Evolutionary conservation across 208 protist species (phyloP).

Genomic region (Leishmania tarentolae): DNA sequence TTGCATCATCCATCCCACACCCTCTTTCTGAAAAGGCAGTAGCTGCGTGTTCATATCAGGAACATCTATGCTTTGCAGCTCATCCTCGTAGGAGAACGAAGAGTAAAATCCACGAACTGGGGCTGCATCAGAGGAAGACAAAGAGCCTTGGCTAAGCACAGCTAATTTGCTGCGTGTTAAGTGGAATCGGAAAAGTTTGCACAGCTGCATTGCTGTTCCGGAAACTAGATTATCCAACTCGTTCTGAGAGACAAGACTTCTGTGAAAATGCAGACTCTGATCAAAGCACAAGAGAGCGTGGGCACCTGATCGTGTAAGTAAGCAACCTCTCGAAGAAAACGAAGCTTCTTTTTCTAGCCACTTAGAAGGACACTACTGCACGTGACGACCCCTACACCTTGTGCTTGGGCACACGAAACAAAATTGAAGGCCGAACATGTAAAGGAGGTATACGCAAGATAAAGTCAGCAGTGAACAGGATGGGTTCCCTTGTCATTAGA

Average conservation of each 20-base stretch:
- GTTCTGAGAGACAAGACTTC: background rate
- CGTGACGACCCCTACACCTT: background rate
- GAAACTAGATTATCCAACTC: background rate
- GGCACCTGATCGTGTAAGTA: background rate
- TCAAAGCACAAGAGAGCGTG: background rate
- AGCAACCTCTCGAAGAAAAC: background rate
- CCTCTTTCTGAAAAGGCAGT: conserved; percentile 91
- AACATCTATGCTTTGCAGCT: conserved; percentile 64
- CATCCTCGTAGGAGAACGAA: conserved; percentile 73
- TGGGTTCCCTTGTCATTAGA: background rate
- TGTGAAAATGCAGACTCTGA: background rate
- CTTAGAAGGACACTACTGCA: background rate
- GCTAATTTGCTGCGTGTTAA: conserved; percentile 20
- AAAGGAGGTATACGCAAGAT: background rate
- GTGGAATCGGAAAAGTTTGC: conserved; percentile 26
- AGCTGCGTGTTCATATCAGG: conserved; percentile 64
- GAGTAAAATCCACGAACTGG: conserved; percentile 84
- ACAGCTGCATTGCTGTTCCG: conserved; percentile 25
- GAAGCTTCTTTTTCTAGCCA: background rate
- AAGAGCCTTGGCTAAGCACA: conserved; percentile 45
- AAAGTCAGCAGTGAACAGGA: background rate
- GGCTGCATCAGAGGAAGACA: conserved; percentile 49
- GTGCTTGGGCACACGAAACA: background rate
- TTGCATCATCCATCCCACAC: conserved; percentile 90
- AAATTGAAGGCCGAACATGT: background rate